These are phyloP conservation scores for Boletus calvinii DNA, from an alignment of 1,284 basidiomycete genomes.

Conservation along the genomic window DNA sequence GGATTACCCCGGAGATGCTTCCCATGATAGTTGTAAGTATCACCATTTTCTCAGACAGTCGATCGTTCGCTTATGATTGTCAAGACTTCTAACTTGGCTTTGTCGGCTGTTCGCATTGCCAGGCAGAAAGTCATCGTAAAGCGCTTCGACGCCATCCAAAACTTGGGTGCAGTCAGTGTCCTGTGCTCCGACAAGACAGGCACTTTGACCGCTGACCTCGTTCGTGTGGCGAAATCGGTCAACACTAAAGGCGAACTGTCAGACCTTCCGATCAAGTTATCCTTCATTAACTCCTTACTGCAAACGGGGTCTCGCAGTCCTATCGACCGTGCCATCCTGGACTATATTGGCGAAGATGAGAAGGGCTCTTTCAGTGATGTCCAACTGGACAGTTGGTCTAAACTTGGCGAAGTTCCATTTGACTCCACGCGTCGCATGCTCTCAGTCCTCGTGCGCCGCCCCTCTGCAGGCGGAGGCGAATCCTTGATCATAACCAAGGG, in stretches of 20 bases:
- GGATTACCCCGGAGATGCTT: slow-evolving; percentile 35
- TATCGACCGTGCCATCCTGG: slow-evolving; percentile 32
- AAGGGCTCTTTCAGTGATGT: slow-evolving; percentile 14
- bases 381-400: slow-evolving; percentile 23
- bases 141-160: slow-evolving; percentile 35
- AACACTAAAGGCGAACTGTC: slow-evolving; percentile 23
- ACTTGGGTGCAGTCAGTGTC: slow-evolving; percentile 31
- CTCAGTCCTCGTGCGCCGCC: slow-evolving; percentile 23
- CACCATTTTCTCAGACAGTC: neutral
- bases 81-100: slow-evolving; percentile 32
- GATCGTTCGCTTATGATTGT: slow-evolving; percentile 10
- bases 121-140: slow-evolving; percentile 35
- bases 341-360: slow-evolving; percentile 25
- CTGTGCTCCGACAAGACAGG: slow-evolving; percentile 34
- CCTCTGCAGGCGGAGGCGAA: slow-evolving; percentile 15
- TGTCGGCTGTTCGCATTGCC: slow-evolving; percentile 33
- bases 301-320: slow-evolving; percentile 34
- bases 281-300: slow-evolving; percentile 30
- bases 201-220: slow-evolving; percentile 34
- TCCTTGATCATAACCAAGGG: slow-evolving; percentile 32
- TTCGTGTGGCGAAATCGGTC: slow-evolving; percentile 33
- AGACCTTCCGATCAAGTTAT: slow-evolving; percentile 27
- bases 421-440: slow-evolving; percentile 35
- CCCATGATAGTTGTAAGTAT: slow-evolving; percentile 34
- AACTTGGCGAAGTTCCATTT: slow-evolving; percentile 35